phyloP scores from a whole-genome alignment of 2,329 filamentous ascomycete genomes.

The Xylariales sp. region DNA sequence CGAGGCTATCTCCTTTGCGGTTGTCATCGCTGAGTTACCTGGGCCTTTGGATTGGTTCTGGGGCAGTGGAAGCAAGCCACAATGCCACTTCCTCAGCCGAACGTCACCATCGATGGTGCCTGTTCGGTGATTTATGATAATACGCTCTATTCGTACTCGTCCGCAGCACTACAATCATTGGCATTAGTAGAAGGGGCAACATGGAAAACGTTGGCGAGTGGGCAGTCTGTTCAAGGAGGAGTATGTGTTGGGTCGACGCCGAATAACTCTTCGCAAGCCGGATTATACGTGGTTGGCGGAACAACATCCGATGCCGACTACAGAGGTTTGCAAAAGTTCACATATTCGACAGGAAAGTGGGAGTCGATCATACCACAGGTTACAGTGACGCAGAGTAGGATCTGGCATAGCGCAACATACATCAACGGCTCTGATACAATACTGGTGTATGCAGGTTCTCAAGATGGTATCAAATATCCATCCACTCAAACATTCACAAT shows the following conservation, averaged over 20 bases:
- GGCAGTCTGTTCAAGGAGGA: constrained; percentile 67
- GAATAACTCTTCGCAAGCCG: constrained; percentile 52
- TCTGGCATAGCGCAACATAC: constrained; percentile 72
- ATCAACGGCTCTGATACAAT: constrained; percentile 66
- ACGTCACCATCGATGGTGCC: constrained; percentile 65
- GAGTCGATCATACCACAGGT: constrained; percentile 38
- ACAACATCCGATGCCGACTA: constrained; percentile 52
- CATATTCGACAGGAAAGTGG: constrained; percentile 51
- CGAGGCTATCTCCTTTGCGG: too few species aligned
- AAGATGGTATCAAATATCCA: constrained; percentile 49
- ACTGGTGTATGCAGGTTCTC: constrained; percentile 74
- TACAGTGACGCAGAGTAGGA: constrained; percentile 60
- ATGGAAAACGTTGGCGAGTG: constrained; percentile 65
- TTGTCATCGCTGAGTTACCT: too few species aligned
- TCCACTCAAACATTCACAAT: constrained; percentile 77
- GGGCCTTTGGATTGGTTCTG: too few species aligned
- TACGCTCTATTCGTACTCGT: constrained; percentile 79
- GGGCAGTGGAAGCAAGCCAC: constrained; percentile 18
- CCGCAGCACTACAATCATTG: constrained; percentile 70
- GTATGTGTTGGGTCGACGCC: constrained; percentile 70
- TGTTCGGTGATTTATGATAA: constrained; percentile 80
- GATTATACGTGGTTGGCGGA: constrained; percentile 79
- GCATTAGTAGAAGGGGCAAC: constrained; percentile 61
- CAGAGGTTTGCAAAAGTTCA: constrained; percentile 68
- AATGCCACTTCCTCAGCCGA: constrained; percentile 71